Conservation (phyloP, 441 rosid species). For the Erysimum cheiri region DNA sequence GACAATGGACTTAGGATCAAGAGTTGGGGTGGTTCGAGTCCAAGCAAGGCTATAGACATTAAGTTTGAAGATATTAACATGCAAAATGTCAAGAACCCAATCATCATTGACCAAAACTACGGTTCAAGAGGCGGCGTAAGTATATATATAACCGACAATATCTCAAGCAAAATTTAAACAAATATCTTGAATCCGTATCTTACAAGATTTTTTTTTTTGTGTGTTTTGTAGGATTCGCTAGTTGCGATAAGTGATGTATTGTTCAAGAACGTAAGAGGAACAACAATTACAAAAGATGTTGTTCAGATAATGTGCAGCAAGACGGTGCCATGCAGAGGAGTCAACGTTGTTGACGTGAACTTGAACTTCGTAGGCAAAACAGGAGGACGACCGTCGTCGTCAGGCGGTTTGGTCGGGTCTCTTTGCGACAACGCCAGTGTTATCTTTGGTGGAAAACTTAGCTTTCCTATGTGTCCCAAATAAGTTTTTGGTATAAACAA, state of each 20-base stretch:
- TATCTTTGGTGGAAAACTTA: conserved; percentile 41
- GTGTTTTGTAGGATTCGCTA: conserved; percentile 50
- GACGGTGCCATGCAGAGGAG: conserved; percentile 52
- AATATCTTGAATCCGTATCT: neutral
- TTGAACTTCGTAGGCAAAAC: conserved; percentile 30
- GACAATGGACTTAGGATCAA: conserved; percentile 78
- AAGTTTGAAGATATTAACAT: conserved; percentile 54
- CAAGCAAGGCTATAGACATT: conserved; percentile 51
- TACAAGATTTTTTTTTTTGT: neutral
- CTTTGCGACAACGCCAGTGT: conserved; percentile 48
- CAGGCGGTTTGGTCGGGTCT: conserved; percentile 36
- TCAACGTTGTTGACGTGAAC: conserved; percentile 52
- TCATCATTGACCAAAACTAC: conserved; percentile 73
- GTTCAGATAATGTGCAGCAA: conserved; percentile 49
- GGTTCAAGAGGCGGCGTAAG: conserved; percentile 50
- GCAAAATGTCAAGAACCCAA: conserved; percentile 63
- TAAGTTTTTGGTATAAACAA: conserved; percentile 19
- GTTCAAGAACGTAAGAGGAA: conserved; percentile 67
- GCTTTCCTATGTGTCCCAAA: conserved; percentile 40
- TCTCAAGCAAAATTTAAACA: neutral
- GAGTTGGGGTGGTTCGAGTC: conserved; percentile 59
- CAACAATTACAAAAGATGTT: conserved; percentile 47
- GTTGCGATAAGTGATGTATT: conserved; percentile 58
- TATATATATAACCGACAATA: neutral
- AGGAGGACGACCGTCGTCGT: conserved; percentile 6